Base-by-base conservation (phyloP, 371 early-diverging fungal species). In the Aphelidium insulamus region DNA sequence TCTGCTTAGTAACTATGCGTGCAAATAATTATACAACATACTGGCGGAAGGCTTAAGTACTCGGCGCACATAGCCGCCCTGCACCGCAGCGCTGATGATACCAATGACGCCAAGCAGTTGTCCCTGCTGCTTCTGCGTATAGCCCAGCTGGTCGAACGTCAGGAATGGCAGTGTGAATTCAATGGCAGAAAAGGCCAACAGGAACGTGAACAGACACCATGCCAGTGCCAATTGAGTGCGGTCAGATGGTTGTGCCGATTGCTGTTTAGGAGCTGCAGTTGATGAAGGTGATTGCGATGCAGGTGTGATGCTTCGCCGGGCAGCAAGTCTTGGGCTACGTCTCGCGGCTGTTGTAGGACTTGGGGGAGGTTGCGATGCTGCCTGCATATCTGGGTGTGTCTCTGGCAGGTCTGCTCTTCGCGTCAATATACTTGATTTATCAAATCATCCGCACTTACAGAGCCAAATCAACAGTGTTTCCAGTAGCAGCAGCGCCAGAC, bases 111-210 rank as follows among this genome's bases (percentile, higher is more conserved):
- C 87, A 8, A 95, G 59, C 2, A 91, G 51, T 37, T 59, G 61
- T 2, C 97, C 97, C 51, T 95, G 92, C 40, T 82, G 76, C 53
- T 68, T 69, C 49, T 84, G 73, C 10, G 66, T 61, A 38, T 80
- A 95, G 28, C 65, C 55, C 37, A 86, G 74, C 14, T 78, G 62
- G 51, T 91, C 87, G 55, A 74, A 79, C 0, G 91, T 86, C 48
- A 91, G 57, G 48, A 92, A 95, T 0, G 94, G 85, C 33, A 95
- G 57, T 0, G 94, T 92, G 54, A 87, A 95, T 52, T 95, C 95
- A 83, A 95, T 85, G 5, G 94, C 97, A 3, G 83, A 79, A 49
- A 91, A 95, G 24, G 83, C 45, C 45, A 95, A 84, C 28, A 88
- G 58, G 44, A 76, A 87, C 5, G 69, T 49, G 41, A 83, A 80